Evolutionary conservation across 225 moss, liverwort and hornwort genomes (phyloP), one percentile per base, ranked within the genome.

Genomic region (Lunularia cruciata): DNA sequence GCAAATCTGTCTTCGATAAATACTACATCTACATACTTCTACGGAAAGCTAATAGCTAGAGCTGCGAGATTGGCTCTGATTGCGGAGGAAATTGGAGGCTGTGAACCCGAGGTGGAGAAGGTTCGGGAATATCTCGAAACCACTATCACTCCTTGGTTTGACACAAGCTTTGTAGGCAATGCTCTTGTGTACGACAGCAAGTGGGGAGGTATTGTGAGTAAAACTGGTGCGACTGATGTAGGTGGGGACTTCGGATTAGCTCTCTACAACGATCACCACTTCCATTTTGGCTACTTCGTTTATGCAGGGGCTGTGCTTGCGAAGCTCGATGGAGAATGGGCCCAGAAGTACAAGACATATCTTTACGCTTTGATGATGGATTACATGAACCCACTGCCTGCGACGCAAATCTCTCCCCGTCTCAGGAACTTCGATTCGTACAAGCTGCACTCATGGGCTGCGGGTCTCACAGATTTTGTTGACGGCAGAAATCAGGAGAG

Each of bases 401-500:
- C 36, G 16, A 47, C 84, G 19, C 15, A 52, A 20, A 28, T 54
- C 6, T 86, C 83, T 39, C 86, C 87, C 6, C 83, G 87, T 6
- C 81, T 90, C 6, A 83, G 90, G 30, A 76, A 79, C 70, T 90
- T 90, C 60, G 90, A 90, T 48, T 75, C 81, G 43, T 90, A 81
- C 69, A 74, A 46, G 42, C 74, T 90, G 52, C 90, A 90, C 52
- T 90, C 90, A 4, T 90, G 90, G 90, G 90, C 90, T 16, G 83
- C 87, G n/a, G 90, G 90, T 7, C 64, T 90, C 15, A 84, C 85
- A 0, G 87, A 90, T 43, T 90, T 87, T 5, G 75, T 75, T 0
- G 90, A 90, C 54, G 90, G 90, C 1, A 85, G 90, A 68, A 90
- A 90, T 76, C 90, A 90, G 68, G 90, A 90, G 62, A 87, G 87